Evolutionary conservation across 495 filamentous ascomycete genomes (phyloP).

Genomic region (Lasiosphaeria hispida): DNA sequence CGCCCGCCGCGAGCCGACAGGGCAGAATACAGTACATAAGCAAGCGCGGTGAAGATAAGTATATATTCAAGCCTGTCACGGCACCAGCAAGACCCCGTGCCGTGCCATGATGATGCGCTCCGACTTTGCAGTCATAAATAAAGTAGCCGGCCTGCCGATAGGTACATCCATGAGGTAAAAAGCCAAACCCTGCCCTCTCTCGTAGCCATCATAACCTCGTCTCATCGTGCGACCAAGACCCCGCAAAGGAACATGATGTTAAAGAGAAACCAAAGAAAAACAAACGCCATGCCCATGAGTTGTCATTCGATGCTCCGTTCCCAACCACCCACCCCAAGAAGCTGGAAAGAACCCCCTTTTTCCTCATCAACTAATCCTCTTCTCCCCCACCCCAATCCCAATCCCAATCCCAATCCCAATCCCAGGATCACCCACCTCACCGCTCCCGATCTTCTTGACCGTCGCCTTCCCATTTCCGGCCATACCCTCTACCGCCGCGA

Average conservation of each 20-base stretch:
- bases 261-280: not conserved
- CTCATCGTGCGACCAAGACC: not conserved
- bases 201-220: conserved; percentile 1
- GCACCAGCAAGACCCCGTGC: no score
- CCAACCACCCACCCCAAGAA: not conserved
- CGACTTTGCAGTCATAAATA: no score
- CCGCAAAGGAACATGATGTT: no score
- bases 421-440: not conserved
- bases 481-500: conserved; percentile 35
- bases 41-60: not conserved
- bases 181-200: not conserved
- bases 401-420: not conserved
- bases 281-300: conserved; percentile 11
- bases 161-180: no score
- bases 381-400: conserved; percentile 6
- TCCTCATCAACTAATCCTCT: conserved; percentile 12
- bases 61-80: no score
- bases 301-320: conserved; percentile 3
- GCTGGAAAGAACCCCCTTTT: not conserved
- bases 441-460: not conserved
- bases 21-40: not conserved
- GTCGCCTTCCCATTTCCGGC: conserved; percentile 20
- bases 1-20: no score
- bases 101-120: no score
- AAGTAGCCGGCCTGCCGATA: no score